Conservation (phyloP, 2,329 filamentous ascomycete genomes). For the Herpotrichia juniperi region DNA sequence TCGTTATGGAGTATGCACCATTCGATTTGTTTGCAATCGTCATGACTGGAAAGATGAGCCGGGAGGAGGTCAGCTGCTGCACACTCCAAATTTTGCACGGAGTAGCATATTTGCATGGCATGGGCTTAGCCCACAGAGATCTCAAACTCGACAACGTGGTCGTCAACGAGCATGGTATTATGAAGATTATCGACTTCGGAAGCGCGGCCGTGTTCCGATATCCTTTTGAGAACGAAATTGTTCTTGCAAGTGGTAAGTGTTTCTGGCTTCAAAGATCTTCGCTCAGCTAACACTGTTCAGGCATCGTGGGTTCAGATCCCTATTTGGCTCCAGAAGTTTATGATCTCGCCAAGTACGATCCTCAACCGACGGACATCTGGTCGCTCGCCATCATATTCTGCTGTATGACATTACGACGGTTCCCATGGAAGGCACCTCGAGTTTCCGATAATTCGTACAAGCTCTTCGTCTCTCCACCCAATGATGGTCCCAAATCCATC, state of each 20-base stretch:
- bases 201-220: slow-evolving; percentile 97
- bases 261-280: background rate
- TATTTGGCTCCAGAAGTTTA: slow-evolving; percentile 98
- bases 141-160: slow-evolving; percentile 98
- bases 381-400: slow-evolving; percentile 98
- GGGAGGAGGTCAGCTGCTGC: slow-evolving; percentile 87
- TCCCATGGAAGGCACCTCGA: slow-evolving; percentile 96
- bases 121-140: slow-evolving; percentile 93
- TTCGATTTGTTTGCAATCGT: slow-evolving; percentile 97
- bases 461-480: slow-evolving; percentile 85
- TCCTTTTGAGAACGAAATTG: slow-evolving; percentile 90
- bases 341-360: slow-evolving; percentile 90
- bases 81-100: slow-evolving; percentile 95
- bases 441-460: slow-evolving; percentile 94
- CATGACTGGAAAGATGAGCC: slow-evolving; percentile 97
- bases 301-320: slow-evolving; percentile 86
- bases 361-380: slow-evolving; percentile 94
- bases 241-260: slow-evolving; percentile 76
- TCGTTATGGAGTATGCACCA: slow-evolving; percentile 98
- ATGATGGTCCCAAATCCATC: slow-evolving; percentile 50
- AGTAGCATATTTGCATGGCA: slow-evolving; percentile 91
- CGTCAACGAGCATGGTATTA: slow-evolving; percentile 93
- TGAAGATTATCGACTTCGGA: slow-evolving; percentile 99
- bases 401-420: slow-evolving; percentile 94
- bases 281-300: slow-evolving; percentile 49